Base-by-base conservation (phyloP, 2,329 filamentous ascomycete genomes). In the Acephala macrosclerotiorum region DNA sequence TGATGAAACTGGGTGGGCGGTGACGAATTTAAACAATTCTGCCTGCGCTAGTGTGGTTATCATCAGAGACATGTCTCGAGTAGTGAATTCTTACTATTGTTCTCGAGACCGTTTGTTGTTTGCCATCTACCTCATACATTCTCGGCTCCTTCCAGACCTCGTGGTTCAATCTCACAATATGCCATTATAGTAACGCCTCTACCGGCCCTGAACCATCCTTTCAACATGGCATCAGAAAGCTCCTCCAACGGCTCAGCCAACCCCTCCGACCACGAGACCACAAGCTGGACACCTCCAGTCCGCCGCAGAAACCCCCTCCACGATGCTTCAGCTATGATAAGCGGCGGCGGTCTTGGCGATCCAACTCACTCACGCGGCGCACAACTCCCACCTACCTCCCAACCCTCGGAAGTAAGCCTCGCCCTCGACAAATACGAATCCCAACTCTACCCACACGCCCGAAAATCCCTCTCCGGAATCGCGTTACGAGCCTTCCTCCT, bases 391-490 rank as follows among this genome's bases (percentile, higher is more conserved):
- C 36, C 58, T 3, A 49, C 59, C 9, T 55, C 56, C 42, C 63
- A 64, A 57, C 40, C 69, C 8, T 60, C 51, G 20, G 71, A 71
- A n/a, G 69, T 75, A 18, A 60, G 63, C 56, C 45, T 56, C 20
- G 71, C 71, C 9, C 70, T 75, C 57, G 63, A 68, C 49, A 53
- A 60, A 36, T 74, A 72, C 68, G 74, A 75, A 38, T 64, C 65
- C n/a, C 71, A 74, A 65, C 75, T 73, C 65, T 66, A 65, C 42
- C 70, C 75, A 20, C 35, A 58, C 18, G 69, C 75, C 25, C 60
- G 70, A 11, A 73, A 73, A 61, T 78, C 77, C n/a, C 76, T 79
- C 33, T 73, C 75, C 4, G 77, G 76, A 12, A 79, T 80, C 29
- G 77, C 78, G 6, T 35, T 76, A 1, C 77, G 78, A 38, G 73